Evolutionary conservation across 2,329 filamentous ascomycete species (phyloP).

Genomic region (Phialophora expanda): DNA sequence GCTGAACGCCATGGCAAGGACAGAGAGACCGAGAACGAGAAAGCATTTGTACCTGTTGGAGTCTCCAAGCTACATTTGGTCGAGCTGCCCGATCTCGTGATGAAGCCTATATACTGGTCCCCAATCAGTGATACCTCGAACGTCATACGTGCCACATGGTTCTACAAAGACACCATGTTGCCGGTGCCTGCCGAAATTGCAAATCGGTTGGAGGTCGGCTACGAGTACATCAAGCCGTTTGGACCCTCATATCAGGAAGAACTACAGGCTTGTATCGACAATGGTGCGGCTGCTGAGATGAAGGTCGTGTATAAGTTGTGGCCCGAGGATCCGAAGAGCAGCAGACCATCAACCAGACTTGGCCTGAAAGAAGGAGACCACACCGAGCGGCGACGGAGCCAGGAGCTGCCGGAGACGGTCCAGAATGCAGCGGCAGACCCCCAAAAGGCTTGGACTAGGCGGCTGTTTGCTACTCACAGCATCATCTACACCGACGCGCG

Average conservation of each 20-base stretch:
- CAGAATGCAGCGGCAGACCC: slow-evolving; percentile 37
- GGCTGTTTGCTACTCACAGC: slow-evolving; percentile 73
- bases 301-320: slow-evolving; percentile 86
- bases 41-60: slow-evolving; percentile 76
- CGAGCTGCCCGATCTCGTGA: slow-evolving; percentile 76
- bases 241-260: slow-evolving; percentile 93
- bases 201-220: slow-evolving; percentile 91
- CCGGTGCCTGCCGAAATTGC: slow-evolving; percentile 84
- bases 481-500: slow-evolving; percentile 82
- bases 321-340: slow-evolving; percentile 58
- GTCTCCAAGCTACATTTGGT: slow-evolving; percentile 90
- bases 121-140: slow-evolving; percentile 86
- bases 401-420: slow-evolving; percentile 22
- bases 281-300: slow-evolving; percentile 86
- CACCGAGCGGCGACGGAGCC: slow-evolving; percentile 29
- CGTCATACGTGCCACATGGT: slow-evolving; percentile 90
- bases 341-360: slow-evolving; percentile 46
- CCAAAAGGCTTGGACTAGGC: slow-evolving; percentile 35
- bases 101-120: slow-evolving; percentile 98
- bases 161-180: slow-evolving; percentile 93
- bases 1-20: slow-evolving; percentile 16
- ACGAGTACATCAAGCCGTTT: slow-evolving; percentile 83
- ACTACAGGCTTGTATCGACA: slow-evolving; percentile 84
- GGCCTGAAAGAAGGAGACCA: slow-evolving; percentile 44
- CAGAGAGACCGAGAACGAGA: slow-evolving; percentile 43